phyloP scores from a whole-genome alignment of 331 rosid species.

The Quercus lobata region DNA sequence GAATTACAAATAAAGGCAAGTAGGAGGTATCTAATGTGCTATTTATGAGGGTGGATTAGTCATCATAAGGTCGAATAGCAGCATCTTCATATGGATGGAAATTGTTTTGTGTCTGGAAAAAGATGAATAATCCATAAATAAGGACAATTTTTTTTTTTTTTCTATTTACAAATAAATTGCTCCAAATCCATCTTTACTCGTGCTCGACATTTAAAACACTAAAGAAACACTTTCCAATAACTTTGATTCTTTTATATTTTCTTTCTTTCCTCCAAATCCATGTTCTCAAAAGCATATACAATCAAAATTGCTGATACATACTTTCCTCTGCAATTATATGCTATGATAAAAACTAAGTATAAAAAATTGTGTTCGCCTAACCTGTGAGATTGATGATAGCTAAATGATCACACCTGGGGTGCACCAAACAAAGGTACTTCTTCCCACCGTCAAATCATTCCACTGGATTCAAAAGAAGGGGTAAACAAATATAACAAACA shows the following conservation, averaged over 20 bases:
- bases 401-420: conserved; percentile 28
- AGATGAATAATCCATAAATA: conserved; percentile 34
- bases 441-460: conserved; percentile 29
- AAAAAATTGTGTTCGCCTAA: conserved; percentile 16
- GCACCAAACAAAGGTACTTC: conserved; percentile 33
- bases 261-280: conserved; percentile 9
- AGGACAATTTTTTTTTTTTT: neutral
- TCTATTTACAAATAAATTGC: conserved; percentile 19
- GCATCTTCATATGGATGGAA: conserved; percentile 13
- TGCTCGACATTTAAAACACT: conserved; percentile 1
- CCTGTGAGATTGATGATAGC: conserved; percentile 36
- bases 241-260: conserved; percentile 4
- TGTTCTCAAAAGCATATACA: conserved; percentile 18
- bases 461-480: conserved; percentile 34
- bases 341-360: conserved; percentile 13
- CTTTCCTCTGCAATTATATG: conserved; percentile 20
- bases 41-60: conserved; percentile 1
- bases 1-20: conserved; percentile 40
- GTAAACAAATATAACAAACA: conserved; percentile 23
- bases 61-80: neutral
- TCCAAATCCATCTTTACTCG: conserved; percentile 13
- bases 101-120: conserved; percentile 22
- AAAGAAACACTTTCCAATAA: conserved; percentile 20
- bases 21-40: conserved; percentile 1
- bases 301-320: conserved; percentile 17